phyloP scores from a whole-genome alignment of 2,329 filamentous ascomycete genomes.

The Colletotrichum coccodes region DNA sequence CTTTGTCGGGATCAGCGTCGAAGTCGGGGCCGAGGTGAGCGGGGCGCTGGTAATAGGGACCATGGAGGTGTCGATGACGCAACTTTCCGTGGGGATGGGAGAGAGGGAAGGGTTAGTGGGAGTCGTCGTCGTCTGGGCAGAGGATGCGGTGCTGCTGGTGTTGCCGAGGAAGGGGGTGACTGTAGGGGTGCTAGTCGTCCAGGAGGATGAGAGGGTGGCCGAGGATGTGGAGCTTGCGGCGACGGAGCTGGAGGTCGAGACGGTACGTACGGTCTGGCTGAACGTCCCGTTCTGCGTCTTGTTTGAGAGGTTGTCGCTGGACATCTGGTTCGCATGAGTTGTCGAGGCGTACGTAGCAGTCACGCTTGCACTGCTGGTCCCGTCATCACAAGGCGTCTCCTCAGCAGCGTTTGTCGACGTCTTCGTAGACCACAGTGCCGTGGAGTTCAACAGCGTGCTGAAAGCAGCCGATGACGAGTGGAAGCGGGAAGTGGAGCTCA shows the following conservation, averaged over 20 bases:
- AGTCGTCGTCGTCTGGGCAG: constrained; percentile 22
- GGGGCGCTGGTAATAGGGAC: constrained; percentile 41
- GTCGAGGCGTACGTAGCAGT: neutral
- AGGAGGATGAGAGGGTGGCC: neutral
- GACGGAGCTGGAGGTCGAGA: neutral
- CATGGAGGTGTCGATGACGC: constrained; percentile 47
- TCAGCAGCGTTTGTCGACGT: neutral
- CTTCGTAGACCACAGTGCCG: neutral
- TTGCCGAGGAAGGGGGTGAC: constrained; percentile 9
- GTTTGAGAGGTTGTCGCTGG: neutral
- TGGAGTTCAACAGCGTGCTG: constrained; percentile 1
- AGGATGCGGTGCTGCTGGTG: neutral
- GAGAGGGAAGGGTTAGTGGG: neutral
- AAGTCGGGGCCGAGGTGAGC: constrained; percentile 38
- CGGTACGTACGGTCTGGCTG: neutral
- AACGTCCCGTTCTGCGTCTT: neutral
- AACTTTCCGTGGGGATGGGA: constrained; percentile 22
- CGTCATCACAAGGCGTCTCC: neutral
- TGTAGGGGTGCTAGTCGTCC: constrained; percentile 7
- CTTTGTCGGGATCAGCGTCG: constrained; percentile 39
- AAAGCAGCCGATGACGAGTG: neutral
- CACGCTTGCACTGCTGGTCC: neutral
- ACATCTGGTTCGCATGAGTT: neutral
- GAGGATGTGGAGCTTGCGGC: neutral
- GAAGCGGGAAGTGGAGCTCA: neutral